phyloP scores from a whole-genome alignment of 2,329 filamentous ascomycete genomes.

The Claviceps pazoutovae region DNA sequence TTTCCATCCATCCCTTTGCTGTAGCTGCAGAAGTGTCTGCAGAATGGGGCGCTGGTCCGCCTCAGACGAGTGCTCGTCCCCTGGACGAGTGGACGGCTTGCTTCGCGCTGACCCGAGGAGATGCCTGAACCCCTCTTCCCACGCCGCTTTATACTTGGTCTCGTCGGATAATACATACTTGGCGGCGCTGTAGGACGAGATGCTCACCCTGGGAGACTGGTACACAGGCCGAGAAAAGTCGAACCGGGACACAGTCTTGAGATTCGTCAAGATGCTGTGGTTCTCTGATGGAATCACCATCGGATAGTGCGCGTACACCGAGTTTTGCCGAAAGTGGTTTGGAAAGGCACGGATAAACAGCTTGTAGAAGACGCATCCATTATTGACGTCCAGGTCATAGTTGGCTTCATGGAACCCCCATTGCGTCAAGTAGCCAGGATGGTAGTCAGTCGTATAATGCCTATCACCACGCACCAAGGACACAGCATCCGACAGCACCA shows the following conservation, averaged over 20 bases:
- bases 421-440: constrained; percentile 60
- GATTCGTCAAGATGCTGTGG: constrained; percentile 50
- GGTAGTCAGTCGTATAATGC: constrained; percentile 68
- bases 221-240: constrained; percentile 49
- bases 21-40: constrained; percentile 36
- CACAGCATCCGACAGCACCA: constrained; percentile 65
- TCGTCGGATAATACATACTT: constrained; percentile 47
- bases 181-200: constrained; percentile 47
- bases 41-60: background rate
- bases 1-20: constrained; percentile 50
- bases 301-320: constrained; percentile 71
- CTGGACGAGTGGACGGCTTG: constrained; percentile 36
- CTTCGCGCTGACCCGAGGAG: constrained; percentile 43
- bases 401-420: constrained; percentile 70
- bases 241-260: constrained; percentile 56
- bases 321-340: constrained; percentile 62
- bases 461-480: constrained; percentile 66
- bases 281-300: constrained; percentile 59
- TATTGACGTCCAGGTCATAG: constrained; percentile 59
- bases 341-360: constrained; percentile 69
- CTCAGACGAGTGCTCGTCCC: background rate
- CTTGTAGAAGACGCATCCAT: constrained; percentile 78
- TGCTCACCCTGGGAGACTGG: constrained; percentile 35
- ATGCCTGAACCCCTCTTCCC: constrained; percentile 48
- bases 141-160: constrained; percentile 49